Conservation (phyloP, 1,139 yeast genomes). For the Taphrina wiesneri region DNA sequence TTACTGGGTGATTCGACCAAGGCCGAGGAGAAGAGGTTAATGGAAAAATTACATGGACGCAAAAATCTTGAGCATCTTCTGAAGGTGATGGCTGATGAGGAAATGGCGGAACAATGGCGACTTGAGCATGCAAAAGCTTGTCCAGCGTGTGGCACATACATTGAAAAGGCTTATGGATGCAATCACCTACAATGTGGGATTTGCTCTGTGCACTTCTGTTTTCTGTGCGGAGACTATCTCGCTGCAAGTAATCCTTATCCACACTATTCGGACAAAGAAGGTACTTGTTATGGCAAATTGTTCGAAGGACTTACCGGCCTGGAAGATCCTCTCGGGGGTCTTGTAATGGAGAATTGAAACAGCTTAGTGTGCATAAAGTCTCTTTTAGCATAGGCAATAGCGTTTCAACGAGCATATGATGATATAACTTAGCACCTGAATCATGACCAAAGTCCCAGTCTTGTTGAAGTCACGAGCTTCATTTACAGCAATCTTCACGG, state of each 20-base stretch:
- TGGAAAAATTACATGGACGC: constrained; percentile 31
- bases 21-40: neutral
- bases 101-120: constrained; percentile 32
- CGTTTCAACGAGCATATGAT: neutral
- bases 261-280: constrained; percentile 27
- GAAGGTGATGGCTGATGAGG: constrained; percentile 21
- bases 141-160: constrained; percentile 30
- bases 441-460: too few relatives aligned
- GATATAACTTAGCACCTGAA: neutral
- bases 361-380: neutral
- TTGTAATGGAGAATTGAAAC: neutral
- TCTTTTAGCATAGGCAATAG: neutral
- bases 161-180: constrained; percentile 33
- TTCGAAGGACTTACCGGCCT: constrained; percentile 34
- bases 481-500: neutral
- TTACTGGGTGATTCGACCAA: constrained; percentile 13
- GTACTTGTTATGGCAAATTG: constrained; percentile 30
- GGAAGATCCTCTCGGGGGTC: constrained; percentile 17
- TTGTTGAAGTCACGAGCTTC: too few relatives aligned
- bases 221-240: constrained; percentile 32
- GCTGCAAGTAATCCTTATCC: constrained; percentile 25
- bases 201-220: constrained; percentile 32
- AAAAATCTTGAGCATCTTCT: constrained; percentile 25
- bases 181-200: constrained; percentile 30
- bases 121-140: constrained; percentile 31